phyloP scores from a whole-genome alignment of 2,329 filamentous ascomycete genomes.

The Sporothrix mexicana region DNA sequence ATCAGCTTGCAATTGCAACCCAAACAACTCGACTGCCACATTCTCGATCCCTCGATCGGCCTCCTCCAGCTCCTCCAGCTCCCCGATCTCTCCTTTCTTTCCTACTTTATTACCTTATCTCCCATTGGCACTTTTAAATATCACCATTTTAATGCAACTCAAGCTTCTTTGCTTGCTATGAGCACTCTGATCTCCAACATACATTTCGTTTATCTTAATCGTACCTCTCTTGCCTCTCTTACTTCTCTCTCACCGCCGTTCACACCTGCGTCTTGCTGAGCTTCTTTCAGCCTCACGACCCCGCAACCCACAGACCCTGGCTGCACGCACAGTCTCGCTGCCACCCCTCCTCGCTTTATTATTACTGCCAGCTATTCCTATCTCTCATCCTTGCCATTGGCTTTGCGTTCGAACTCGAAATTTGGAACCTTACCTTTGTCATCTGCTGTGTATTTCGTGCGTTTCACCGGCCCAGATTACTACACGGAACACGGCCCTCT shows the following conservation, averaged over 20 bases:
- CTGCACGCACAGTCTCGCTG: constrained; percentile 21
- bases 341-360: background rate
- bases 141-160: too few species aligned
- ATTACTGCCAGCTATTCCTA: background rate
- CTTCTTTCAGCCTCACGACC: constrained; percentile 2
- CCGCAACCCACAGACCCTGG: constrained; percentile 12
- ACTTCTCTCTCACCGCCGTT: constrained; percentile 21
- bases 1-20: background rate
- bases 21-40: background rate
- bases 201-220: too few species aligned
- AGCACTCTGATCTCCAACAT: too few species aligned
- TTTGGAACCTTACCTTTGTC: background rate
- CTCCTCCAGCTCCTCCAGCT: background rate
- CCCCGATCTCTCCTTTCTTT: background rate
- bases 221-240: background rate
- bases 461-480: background rate
- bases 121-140: too few species aligned
- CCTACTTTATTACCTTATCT: background rate
- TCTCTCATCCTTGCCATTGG: background rate
- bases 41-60: background rate
- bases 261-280: background rate
- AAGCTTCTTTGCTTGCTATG: too few species aligned
- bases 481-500: background rate
- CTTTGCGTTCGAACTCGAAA: background rate
- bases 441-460: background rate